phyloP scores from a whole-genome alignment of 2,329 filamentous ascomycete species.

The Trichoderma sp. region DNA sequence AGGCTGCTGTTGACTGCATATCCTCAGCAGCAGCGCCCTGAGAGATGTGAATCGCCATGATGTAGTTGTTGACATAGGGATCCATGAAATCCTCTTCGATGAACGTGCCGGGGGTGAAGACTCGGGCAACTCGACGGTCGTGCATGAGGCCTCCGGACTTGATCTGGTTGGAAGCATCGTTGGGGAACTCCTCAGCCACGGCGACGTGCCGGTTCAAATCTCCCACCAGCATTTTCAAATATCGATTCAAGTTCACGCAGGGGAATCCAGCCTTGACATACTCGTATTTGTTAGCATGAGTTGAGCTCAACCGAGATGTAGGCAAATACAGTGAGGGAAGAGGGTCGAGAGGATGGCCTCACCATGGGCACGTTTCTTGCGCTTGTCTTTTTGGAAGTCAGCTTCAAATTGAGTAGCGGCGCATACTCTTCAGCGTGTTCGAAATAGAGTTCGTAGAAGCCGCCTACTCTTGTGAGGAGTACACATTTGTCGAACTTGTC shows the following conservation, averaged over 20 bases:
- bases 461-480: constrained; percentile 85
- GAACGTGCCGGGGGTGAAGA: constrained; percentile 91
- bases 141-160: constrained; percentile 80
- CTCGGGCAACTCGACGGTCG: constrained; percentile 79
- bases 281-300: constrained; percentile 4
- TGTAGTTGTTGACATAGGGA: constrained; percentile 88
- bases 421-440: constrained; percentile 90
- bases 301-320: neutral
- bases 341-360: constrained; percentile 32
- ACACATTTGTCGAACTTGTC: constrained; percentile 88
- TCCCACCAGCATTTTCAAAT: constrained; percentile 88
- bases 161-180: constrained; percentile 67
- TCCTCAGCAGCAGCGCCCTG: constrained; percentile 8
- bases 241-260: constrained; percentile 87
- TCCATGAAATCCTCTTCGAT: constrained; percentile 99
- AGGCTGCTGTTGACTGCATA: neutral
- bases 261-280: constrained; percentile 78
- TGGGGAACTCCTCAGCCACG: constrained; percentile 88
- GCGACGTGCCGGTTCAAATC: constrained; percentile 90
- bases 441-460: constrained; percentile 98
- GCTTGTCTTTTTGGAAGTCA: constrained; percentile 77
- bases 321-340: constrained; percentile 29
- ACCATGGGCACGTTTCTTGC: constrained; percentile 85
- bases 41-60: constrained; percentile 73
- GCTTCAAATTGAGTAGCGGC: constrained; percentile 83